Evolutionary conservation across 805 yeast genomes (phyloP), one percentile per base, ranked within the genome.

Genomic region (Metschnikowia lachancei): DNA sequence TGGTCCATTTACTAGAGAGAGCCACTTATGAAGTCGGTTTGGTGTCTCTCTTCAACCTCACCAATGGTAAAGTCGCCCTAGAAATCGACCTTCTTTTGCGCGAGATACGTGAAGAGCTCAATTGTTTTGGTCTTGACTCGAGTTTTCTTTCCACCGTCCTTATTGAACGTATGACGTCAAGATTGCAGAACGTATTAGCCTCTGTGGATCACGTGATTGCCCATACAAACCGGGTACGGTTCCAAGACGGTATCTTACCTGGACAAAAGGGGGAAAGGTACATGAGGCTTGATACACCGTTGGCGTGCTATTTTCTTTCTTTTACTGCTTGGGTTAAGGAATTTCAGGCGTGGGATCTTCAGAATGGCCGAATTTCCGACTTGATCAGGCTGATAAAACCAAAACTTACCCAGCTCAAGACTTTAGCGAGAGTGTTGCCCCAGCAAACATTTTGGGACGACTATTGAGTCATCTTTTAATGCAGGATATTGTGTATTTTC

Each of bases 151-250:
- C 32, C 8, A 4, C 18, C 0, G 13, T 20, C 1, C n/a, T 34
- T 9, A 24, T 33, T 12, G 24, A 8, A 10, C 22, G 44, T 9
- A 33, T 41, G 44, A 6, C 16, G 14, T 14, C 8, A 9, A n/a
- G 44, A 34, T 33, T 41, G 7, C 13, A 22, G 14, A 16, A n/a
- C 8, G 33, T 18, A 7, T 10, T 14, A 11, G 4, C 10, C 7
- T 33, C 44, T 28, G 33, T 41, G 6, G 39, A 33, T 14, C 39
- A 33, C 34, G 44, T 41, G 39, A 12, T 41, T 17, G n/a, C 16
- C 4, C 5, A 33, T 18, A 41, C 38, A 17, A 5, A n/a, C 11
- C 11, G 9, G 3, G 39, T 33, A 16, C 17, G 38, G 22, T n/a
- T 22, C 3, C 18, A 8, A 18, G 28, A 41, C 6, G 37, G 37